A percentile compares a stretch with the other conserved stretches of the same genome.
phyloP scores from a whole-genome alignment of 306 rosid genomes.

The Begonia peltatifolia region DNA sequence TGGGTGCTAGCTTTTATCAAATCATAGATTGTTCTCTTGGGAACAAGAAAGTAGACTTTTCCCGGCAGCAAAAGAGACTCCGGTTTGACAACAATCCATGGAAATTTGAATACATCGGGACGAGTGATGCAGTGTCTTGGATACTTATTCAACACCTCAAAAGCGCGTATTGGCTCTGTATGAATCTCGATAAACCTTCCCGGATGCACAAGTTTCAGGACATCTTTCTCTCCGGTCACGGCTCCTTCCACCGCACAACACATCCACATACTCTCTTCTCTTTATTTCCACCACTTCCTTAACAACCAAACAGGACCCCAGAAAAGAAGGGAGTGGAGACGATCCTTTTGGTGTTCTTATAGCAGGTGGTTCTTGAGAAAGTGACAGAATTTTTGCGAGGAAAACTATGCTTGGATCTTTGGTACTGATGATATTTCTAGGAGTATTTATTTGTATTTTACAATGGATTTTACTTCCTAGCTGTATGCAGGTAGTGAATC shows the following conservation, averaged over 20 bases:
- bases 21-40: slow-evolving; percentile 33
- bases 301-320: too few species aligned
- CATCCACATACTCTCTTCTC: too few species aligned
- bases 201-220: slow-evolving; percentile 45
- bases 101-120: slow-evolving; percentile 46
- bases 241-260: background rate
- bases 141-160: slow-evolving; percentile 37
- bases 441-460: too few species aligned
- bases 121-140: slow-evolving; percentile 57
- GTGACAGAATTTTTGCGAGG: too few species aligned
- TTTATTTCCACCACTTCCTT: too few species aligned
- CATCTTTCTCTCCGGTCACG: slow-evolving; percentile 14
- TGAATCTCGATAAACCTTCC: slow-evolving; percentile 38
- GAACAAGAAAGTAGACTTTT: slow-evolving; percentile 45
- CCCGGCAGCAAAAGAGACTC: slow-evolving; percentile 47
- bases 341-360: too few species aligned
- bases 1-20: slow-evolving; percentile 25
- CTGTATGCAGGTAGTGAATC: too few species aligned
- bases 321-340: too few species aligned
- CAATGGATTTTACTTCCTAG: too few species aligned
- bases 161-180: slow-evolving; percentile 32
- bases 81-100: slow-evolving; percentile 61
- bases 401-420: too few species aligned
- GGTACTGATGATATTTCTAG: too few species aligned
- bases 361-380: too few species aligned